phyloP scores from a whole-genome alignment of 208 protist genomes.

The Acanthamoeba royreba region DNA sequence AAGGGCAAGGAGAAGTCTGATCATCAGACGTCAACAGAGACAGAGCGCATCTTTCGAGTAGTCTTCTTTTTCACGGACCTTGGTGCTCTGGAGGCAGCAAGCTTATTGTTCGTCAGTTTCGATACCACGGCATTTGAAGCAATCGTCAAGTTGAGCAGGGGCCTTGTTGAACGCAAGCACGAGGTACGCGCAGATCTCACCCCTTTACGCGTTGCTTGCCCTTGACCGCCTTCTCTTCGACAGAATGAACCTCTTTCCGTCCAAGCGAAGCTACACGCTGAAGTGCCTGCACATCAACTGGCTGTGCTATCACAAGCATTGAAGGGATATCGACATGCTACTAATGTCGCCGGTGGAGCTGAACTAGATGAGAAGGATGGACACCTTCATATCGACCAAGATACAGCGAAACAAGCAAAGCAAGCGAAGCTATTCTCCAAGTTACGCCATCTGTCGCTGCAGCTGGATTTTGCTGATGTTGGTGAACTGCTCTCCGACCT shows the following conservation, averaged over 20 bases:
- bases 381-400: neutral
- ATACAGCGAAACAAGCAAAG: neutral
- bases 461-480: neutral
- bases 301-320: neutral
- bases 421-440: neutral
- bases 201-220: no score
- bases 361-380: no score
- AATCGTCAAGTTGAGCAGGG: neutral
- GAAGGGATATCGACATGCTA: neutral
- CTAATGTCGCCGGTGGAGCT: neutral
- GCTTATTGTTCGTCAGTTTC: neutral
- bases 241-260: no score
- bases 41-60: neutral
- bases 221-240: no score
- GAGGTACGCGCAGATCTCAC: neutral
- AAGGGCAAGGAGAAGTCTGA: neutral
- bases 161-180: neutral
- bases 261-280: neutral
- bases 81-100: neutral
- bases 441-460: neutral
- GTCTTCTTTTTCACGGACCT: neutral
- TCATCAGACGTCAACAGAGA: neutral
- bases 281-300: neutral
- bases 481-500: neutral
- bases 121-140: neutral